Percentiles rank a stretch among this genome's conserved stretches.
Evolutionary conservation across 2,329 filamentous ascomycete genomes (phyloP).

Genomic region (Camillea tinctor): DNA sequence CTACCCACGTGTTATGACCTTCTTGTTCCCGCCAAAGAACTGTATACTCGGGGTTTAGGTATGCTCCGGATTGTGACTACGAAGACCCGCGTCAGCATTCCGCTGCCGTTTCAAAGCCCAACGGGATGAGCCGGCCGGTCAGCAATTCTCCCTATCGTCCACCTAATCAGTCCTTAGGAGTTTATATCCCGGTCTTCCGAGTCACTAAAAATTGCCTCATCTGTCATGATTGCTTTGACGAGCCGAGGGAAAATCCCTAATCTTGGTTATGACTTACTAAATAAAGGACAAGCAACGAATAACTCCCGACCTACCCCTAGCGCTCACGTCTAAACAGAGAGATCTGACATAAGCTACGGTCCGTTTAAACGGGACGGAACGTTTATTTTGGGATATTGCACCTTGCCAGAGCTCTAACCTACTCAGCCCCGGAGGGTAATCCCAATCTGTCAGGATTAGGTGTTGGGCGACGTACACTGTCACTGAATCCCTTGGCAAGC

Average conservation of each 20-base stretch:
- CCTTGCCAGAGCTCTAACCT: constrained; percentile 1
- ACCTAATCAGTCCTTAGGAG: neutral
- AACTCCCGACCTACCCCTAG: constrained; percentile 1
- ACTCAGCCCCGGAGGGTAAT: constrained; percentile 9
- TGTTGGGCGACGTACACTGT: constrained; percentile 21
- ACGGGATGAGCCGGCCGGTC: constrained; percentile 14
- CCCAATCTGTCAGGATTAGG: constrained; percentile 10
- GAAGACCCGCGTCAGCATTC: constrained; percentile 6
- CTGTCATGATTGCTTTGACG: neutral
- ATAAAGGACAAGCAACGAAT: too few relatives aligned
- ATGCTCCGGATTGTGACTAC: neutral
- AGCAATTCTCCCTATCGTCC: neutral
- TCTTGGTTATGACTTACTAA: neutral
- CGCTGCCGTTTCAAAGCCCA: constrained; percentile 3
- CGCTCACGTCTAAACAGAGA: constrained; percentile 8
- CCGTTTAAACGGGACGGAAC: constrained; percentile 14
- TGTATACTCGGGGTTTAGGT: constrained; percentile 1
- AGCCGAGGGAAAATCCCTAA: neutral
- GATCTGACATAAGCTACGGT: constrained; percentile 22
- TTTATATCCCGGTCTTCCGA: neutral
- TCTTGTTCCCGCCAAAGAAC: neutral
- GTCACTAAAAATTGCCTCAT: constrained; percentile 14
- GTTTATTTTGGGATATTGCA: neutral
- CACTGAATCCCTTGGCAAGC: constrained; percentile 23
- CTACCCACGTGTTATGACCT: neutral